Evolutionary conservation across 2,329 filamentous ascomycete species (phyloP).

Genomic region (Fusarium bulbicola): DNA sequence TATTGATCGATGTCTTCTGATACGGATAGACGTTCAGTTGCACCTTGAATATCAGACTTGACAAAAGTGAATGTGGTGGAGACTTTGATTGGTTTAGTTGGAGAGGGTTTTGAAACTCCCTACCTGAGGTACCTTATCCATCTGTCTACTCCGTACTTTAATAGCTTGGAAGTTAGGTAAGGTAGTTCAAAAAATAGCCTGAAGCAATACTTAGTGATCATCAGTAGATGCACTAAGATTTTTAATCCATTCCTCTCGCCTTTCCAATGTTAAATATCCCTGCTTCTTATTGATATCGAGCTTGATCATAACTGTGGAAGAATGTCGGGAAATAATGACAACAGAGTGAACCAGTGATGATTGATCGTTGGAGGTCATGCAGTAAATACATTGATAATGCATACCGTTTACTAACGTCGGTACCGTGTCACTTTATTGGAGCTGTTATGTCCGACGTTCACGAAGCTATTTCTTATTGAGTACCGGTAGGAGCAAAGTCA

Average conservation of each 20-base stretch:
- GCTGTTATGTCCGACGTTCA: neutral
- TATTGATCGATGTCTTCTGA: neutral
- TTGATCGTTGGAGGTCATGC: neutral
- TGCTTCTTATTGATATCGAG: neutral
- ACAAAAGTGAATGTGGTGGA: slow-evolving; percentile 20
- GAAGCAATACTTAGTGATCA: slow-evolving; percentile 22
- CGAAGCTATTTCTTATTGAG: neutral
- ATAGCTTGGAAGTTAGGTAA: neutral
- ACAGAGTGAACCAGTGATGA: neutral
- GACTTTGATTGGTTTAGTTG: slow-evolving; percentile 17
- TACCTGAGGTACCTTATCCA: neutral
- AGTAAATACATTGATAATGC: neutral
- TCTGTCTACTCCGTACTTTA: neutral
- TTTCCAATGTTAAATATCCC: neutral
- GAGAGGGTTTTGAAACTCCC: slow-evolving; percentile 34
- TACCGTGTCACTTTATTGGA: neutral
- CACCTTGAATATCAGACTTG: slow-evolving; percentile 2
- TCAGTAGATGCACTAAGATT: slow-evolving; percentile 19
- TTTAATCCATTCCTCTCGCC: neutral
- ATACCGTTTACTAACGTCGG: neutral
- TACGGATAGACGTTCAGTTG: neutral
- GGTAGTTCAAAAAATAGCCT: neutral
- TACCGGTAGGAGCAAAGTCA: neutral
- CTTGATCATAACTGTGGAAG: neutral
- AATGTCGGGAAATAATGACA: neutral